Base-by-base conservation (phyloP, 495 filamentous ascomycete genomes). In the Polyplosphaeria fusca region DNA sequence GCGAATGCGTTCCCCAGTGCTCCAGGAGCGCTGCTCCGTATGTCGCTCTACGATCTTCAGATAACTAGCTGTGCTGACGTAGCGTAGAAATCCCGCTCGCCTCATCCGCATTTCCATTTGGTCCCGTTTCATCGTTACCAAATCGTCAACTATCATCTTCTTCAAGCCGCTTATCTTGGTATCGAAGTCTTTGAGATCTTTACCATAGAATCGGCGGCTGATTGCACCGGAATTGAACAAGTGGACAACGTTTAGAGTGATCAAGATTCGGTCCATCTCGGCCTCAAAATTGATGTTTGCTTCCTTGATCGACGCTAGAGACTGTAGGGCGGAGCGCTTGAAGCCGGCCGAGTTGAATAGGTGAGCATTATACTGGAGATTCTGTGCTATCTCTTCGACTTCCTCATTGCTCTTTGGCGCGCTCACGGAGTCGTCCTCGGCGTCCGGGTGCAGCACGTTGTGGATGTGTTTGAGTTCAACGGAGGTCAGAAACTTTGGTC, bases 41-140 rank as follows among this genome's bases (percentile, higher is more conserved):
- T 63, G 39, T 5, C 60, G 35, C 9, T 63, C 42, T 11, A 42
- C 23, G 7, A 63, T 7, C 1, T 43, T 40, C 2, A 53, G 48
- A 37, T 42, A 48, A 16, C 53, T 49, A 18, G 11, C 14, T 18
- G 47, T 37, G 22, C 58, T 52, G 9, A 35, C 27, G 23, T 32
- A 63, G 5, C 60, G 53, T 12, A 58, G 32, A 23, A 35, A 63
- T 0, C 27, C 39, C 1, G 27, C 46, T 5, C 52, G 35, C 37
- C 53, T 39, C 60, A 63, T 63, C 11, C 60, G 26, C 4, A 20
- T 38, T 43, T 63, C 60, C 18, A 58, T n/a, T 24, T 53, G 40
- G 5, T 58, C 60, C 35, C 32, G 58, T 49, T 58, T 52, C 4
- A 58, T 2, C 14, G 32, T 26, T 1, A 63, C 14, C 2, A 63